A percentile compares a stretch with the other conserved stretches of the same genome.
Evolutionary conservation across 441 rosid species (phyloP).

Genomic region (Mallotus japonicus): DNA sequence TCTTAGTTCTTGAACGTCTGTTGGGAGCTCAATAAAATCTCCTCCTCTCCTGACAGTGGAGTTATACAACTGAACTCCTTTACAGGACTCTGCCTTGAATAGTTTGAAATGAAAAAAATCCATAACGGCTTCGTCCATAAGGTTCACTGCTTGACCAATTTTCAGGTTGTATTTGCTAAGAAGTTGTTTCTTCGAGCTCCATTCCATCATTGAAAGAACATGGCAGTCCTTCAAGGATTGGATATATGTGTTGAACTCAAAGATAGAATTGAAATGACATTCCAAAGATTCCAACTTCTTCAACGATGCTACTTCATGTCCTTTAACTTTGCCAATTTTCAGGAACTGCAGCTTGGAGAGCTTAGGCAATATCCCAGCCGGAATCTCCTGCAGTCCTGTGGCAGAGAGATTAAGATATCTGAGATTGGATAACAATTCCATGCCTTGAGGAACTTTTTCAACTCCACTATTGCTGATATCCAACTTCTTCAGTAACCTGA

Average conservation of each 20-base stretch:
- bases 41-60: background rate
- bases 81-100: background rate
- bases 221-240: background rate
- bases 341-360: slow-evolving; percentile 10
- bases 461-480: slow-evolving; percentile 11
- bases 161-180: background rate
- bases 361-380: background rate
- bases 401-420: background rate
- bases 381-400: background rate
- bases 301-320: slow-evolving; percentile 15
- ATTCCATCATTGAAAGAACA: background rate
- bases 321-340: background rate
- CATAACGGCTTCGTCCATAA: background rate
- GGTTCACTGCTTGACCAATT: background rate
- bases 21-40: background rate
- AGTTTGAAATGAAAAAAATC: background rate
- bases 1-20: background rate
- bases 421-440: slow-evolving; percentile 23
- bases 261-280: background rate
- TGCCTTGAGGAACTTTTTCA: slow-evolving; percentile 9
- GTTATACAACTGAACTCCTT: background rate
- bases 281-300: background rate
- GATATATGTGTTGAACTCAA: background rate
- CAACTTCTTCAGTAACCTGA: slow-evolving; percentile 16
- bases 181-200: background rate